These are phyloP conservation scores for Diplodia seriata DNA, from an alignment of 2,329 filamentous ascomycete genomes.

Conservation along the genomic window DNA sequence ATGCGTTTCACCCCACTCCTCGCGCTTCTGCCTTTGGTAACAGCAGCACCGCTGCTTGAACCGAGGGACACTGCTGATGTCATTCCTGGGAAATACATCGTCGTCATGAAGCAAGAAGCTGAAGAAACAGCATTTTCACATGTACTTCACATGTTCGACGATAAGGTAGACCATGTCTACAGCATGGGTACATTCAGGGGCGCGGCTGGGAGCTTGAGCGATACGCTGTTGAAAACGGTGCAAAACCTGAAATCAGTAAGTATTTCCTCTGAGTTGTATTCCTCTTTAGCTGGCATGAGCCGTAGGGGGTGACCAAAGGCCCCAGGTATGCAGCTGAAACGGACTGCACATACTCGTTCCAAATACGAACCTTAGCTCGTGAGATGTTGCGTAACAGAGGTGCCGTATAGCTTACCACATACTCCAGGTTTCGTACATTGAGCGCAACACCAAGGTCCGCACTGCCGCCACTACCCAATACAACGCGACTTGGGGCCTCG, in stretches of 20 bases:
- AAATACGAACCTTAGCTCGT: not conserved
- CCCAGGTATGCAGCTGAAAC: not conserved
- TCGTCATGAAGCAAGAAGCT: conserved; percentile 53
- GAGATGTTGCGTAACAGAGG: not conserved
- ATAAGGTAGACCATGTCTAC: conserved; percentile 47
- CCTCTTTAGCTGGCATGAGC: not conserved
- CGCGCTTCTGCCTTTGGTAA: conserved; percentile 43
- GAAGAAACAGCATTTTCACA: conserved; percentile 34
- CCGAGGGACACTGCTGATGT: conserved; percentile 44
- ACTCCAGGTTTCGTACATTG: conserved; percentile 88
- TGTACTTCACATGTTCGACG: not conserved
- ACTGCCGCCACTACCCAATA: conserved; percentile 73
- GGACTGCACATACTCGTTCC: not conserved
- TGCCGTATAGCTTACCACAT: not conserved
- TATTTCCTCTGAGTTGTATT: not conserved
- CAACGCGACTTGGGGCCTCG: conserved; percentile 95
- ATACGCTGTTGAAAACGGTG: conserved; percentile 43
- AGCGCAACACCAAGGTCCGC: conserved; percentile 91
- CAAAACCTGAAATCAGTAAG: conserved; percentile 8
- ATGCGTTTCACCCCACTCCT: conserved; percentile 51
- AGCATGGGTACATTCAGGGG: conserved; percentile 49
- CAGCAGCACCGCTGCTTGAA: conserved; percentile 49
- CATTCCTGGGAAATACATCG: conserved; percentile 55
- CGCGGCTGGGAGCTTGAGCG: conserved; percentile 46
- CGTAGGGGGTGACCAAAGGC: not conserved